A percentile compares a stretch with the other conserved stretches of the same genome.
These are phyloP conservation scores for Rhododendron vialii DNA, from an alignment of 148 eudicot genomes.

Conservation along the genomic window DNA sequence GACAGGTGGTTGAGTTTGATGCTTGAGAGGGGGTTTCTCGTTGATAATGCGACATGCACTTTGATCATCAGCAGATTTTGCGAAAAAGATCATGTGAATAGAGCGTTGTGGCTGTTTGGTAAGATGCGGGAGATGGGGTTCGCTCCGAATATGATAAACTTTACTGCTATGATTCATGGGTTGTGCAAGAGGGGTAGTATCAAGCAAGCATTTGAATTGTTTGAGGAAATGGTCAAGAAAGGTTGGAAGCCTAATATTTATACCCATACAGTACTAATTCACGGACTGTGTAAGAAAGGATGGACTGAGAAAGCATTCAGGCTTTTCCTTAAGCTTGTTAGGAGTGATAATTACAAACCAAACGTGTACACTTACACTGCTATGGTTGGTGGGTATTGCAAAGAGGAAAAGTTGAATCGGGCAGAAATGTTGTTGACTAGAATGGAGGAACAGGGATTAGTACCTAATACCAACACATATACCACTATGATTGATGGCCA, in stretches of 20 bases:
- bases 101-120: constrained; percentile 60
- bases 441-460: constrained; percentile 78
- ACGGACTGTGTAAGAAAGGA: constrained; percentile 94
- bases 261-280: constrained; percentile 77
- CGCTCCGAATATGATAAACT: constrained; percentile 70
- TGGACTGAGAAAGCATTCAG: constrained; percentile 98
- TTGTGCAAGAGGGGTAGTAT: constrained; percentile 69
- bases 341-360: constrained; percentile 87
- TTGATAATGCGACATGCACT: constrained; percentile 70
- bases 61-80: constrained; percentile 58
- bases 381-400: constrained; percentile 86
- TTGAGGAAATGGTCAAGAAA: constrained; percentile 85
- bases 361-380: constrained; percentile 81
- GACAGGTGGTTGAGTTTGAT: constrained; percentile 68
- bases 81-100: constrained; percentile 40
- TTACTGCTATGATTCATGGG: constrained; percentile 72
- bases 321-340: constrained; percentile 81
- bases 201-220: constrained; percentile 82
- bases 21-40: constrained; percentile 51
- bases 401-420: constrained; percentile 65
- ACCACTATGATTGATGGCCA: constrained; percentile 72
- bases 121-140: constrained; percentile 72
- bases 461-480: constrained; percentile 71
- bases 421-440: constrained; percentile 76
- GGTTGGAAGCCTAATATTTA: constrained; percentile 93